Base-by-base conservation (phyloP, 2,329 filamentous ascomycete genomes). In the Neurospora crassa region DNA sequence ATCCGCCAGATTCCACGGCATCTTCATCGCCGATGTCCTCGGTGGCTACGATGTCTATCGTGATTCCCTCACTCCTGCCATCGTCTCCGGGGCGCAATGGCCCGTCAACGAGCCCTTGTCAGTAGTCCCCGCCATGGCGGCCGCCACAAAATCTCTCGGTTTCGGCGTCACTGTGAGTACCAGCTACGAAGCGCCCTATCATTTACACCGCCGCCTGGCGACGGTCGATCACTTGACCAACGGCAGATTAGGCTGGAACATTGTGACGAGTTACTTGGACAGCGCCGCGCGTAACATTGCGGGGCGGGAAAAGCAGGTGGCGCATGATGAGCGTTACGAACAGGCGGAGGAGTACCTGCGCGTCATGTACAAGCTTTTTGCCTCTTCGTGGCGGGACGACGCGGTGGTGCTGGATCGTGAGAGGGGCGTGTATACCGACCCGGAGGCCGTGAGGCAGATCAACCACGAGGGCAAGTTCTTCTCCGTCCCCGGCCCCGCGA, bases 1-100 rank as follows among this genome's bases (percentile, higher is more conserved):
- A 74, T 81, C 83, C 0, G 88, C 86, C 40, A 88, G 89, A 70
- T 90, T 91, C 74, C 88, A 90, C 70, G 88, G 87, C 12, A 88
- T 91, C 43, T 91, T 91, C 78, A 89, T 91, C 69, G 89, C 89
- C 0, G 89, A 91, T 76, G 88, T 90, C 0, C 82, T 91, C 1
- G 85, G 88, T 3, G 88, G 88, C 6, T 91, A 92, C 76, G 90
- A 92, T 80, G 89, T 92, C 5, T 92, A 91, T 79, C 88, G 88
- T 72, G 86, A 88, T 0, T 87, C 87, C 0, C 79, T 82, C 4
- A 84, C 86, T 3, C 86, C 89, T 0, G 87, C 89, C 0, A 85
- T 91, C 68, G 78, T 84, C 0, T 87, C 88, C 0, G 90, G 88
- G 1, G 88, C 89, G 0, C 90, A 92, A 78, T 92, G 88, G 85